These are phyloP conservation scores for Trichoderma virens DNA, from an alignment of 495 filamentous ascomycete species.

Conservation along the genomic window DNA sequence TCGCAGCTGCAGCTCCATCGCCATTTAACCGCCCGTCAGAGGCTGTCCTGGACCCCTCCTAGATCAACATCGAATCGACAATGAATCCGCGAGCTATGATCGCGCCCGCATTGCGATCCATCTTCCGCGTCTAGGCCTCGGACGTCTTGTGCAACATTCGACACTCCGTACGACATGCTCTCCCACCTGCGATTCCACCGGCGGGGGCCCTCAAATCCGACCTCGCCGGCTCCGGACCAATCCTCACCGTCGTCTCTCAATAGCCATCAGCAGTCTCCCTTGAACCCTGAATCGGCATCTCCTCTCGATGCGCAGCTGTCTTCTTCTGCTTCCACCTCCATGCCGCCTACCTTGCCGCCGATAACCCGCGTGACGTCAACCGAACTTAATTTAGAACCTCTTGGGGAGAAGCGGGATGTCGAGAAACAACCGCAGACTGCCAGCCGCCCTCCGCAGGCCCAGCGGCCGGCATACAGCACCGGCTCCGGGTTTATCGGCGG, in stretches of 20 bases:
- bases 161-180: conserved; percentile 31
- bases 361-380: conserved; percentile 38
- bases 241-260: conserved; percentile 29
- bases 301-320: conserved; percentile 33
- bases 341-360: conserved; percentile 37
- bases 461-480: conserved; percentile 21
- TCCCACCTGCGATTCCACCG: conserved; percentile 48
- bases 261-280: conserved; percentile 25
- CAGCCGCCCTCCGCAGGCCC: conserved; percentile 3
- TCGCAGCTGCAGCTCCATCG: not conserved
- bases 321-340: conserved; percentile 26
- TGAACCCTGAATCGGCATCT: conserved; percentile 27
- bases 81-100: conserved; percentile 1
- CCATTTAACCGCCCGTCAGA: not conserved
- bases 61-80: not conserved
- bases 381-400: conserved; percentile 18
- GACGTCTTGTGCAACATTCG: not conserved
- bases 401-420: not conserved
- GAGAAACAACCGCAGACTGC: not conserved
- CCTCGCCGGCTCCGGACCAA: conserved; percentile 37
- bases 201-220: conserved; percentile 44
- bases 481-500: conserved; percentile 34
- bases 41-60: not conserved
- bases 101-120: not conserved
- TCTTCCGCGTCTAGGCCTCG: not conserved